Percentiles rank a stretch among this genome's conserved stretches.
Evolutionary conservation across 2,329 filamentous ascomycete genomes (phyloP).

Genomic region (Fusarium sp.): DNA sequence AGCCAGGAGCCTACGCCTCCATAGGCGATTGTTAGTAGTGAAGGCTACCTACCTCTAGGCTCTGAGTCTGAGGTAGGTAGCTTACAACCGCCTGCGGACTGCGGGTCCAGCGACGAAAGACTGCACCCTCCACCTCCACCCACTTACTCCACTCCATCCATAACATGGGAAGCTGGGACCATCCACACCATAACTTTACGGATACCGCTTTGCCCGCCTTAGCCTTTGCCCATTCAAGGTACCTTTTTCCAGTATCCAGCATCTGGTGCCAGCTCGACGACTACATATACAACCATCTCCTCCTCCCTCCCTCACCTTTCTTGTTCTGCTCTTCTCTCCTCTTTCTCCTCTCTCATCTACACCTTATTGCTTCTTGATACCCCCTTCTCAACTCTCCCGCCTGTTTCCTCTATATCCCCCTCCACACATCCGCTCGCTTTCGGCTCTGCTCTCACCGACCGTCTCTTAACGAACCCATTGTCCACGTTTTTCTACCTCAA

Average conservation of each 20-base stretch:
- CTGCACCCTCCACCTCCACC: background rate
- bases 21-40: slow-evolving; percentile 14
- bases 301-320: slow-evolving; percentile 38
- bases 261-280: slow-evolving; percentile 26
- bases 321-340: slow-evolving; percentile 44
- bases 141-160: slow-evolving; percentile 19
- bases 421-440: slow-evolving; percentile 41
- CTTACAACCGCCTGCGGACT: slow-evolving; percentile 23
- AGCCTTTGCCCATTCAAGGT: slow-evolving; percentile 2
- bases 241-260: background rate
- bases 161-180: slow-evolving; percentile 36
- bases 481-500: slow-evolving; percentile 30
- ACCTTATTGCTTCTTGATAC: slow-evolving; percentile 51
- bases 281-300: slow-evolving; percentile 48
- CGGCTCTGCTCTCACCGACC: slow-evolving; percentile 38
- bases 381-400: slow-evolving; percentile 38
- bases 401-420: slow-evolving; percentile 25
- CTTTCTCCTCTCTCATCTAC: slow-evolving; percentile 43
- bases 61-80: slow-evolving; percentile 1
- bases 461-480: slow-evolving; percentile 35
- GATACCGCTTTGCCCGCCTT: slow-evolving; percentile 37
- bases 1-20: background rate
- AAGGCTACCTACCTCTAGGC: slow-evolving; percentile 4
- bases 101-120: slow-evolving; percentile 7
- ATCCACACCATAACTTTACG: slow-evolving; percentile 19